Evolutionary conservation across 78 protist species (phyloP).

Genomic region (Bigelowiella natans): DNA sequence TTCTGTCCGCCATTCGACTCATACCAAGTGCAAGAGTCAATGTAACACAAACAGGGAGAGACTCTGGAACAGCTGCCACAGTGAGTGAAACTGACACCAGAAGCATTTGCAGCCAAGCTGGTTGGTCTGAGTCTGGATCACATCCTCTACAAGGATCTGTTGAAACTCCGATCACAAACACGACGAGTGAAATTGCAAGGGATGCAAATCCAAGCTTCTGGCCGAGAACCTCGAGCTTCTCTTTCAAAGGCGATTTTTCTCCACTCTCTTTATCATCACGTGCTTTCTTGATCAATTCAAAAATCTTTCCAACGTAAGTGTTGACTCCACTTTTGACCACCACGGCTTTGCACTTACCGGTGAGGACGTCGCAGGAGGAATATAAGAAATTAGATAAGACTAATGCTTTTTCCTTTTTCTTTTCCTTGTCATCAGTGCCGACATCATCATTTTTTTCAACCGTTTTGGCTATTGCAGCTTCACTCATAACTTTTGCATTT

Average conservation of each 20-base stretch:
- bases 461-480: background rate
- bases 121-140: background rate
- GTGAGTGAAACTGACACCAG: background rate
- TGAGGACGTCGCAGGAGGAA: background rate
- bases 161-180: background rate
- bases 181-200: background rate
- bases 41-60: background rate
- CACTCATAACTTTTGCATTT: background rate
- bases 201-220: background rate
- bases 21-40: background rate
- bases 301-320: background rate
- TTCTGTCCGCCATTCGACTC: background rate
- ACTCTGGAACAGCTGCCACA: background rate
- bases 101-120: background rate
- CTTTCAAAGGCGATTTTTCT: background rate
- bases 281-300: background rate
- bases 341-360: background rate
- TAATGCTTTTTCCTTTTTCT: background rate
- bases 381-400: background rate
- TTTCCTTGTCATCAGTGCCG: background rate
- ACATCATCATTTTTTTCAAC: background rate
- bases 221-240: background rate
- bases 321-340: conserved; percentile 1
- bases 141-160: background rate
- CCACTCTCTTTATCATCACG: background rate